Base-by-base conservation (phyloP, 805 yeast species). In the Cyberlindnera sargentensis region DNA sequence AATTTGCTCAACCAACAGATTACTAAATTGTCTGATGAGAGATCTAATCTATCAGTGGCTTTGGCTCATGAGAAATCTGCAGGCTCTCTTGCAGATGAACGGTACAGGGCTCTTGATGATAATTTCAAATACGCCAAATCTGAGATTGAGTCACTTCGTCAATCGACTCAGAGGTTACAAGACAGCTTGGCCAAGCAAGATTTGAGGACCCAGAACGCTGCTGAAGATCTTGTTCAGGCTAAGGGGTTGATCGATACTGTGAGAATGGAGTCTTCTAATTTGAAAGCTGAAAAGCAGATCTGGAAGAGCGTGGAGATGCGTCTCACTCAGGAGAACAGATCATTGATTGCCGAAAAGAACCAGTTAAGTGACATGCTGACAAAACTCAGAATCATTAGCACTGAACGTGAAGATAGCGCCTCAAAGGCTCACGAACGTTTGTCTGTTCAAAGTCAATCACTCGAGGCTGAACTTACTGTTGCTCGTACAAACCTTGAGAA, bases 381-480 rank as follows among this genome's bases (percentile, higher is more conserved):
- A 6, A 82, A 74, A 52, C 63, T 86, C 37, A 91, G 85, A 60
- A 55, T 78, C 2, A 56, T 78, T 34, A 77, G 78, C 44, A 70
- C 70, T 41, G 90, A 85, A 56, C 71, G 89, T 42, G 84, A 82
- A 40, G 50, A 62, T 1, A 65, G 76, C 5, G 68, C 74, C 38
- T 57, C 64, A 23, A 81, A 78, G 33, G 56, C 80, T 4, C 69
- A 78, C 23, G 61, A 67, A 10, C 66, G 82, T 35, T 68, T 79
- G 41, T 55, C 71, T 7, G 61, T 66, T 25, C 78, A 77, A 39
- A 63, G 80, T 8, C 74, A 72, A 37, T 60, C 72, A 25, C 65
- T 80, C 28, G 77, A 78, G 49, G 45, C 48, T 30, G 78, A 78
- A 39, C 49, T 76, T 36, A 66, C 71, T 10, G 44, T 51, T 2